phyloP scores from a whole-genome alignment of 108 stramenopile species.

The Pinguiococcus pyrenoidosus region DNA sequence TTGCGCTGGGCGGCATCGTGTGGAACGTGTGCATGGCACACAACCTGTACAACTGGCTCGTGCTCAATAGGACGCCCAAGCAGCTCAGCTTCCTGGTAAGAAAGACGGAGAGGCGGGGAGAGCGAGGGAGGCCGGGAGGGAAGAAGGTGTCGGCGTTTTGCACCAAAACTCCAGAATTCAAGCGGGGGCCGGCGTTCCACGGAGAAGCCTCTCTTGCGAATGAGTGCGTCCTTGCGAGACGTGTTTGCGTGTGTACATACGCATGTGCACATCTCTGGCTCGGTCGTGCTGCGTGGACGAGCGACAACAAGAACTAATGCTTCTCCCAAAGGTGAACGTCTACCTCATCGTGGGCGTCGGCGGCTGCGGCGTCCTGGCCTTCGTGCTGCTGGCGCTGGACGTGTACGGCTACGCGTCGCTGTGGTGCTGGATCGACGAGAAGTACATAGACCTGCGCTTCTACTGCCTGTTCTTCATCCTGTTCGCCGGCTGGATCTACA shows the following conservation, averaged over 20 bases:
- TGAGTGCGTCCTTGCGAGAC: no score
- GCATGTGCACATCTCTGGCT: no score
- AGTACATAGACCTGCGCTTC: neutral
- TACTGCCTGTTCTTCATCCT: slow-evolving; percentile 3
- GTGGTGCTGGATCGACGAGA: slow-evolving; percentile 9
- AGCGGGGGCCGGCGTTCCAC: no score
- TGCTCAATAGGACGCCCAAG: neutral
- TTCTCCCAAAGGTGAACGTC: neutral
- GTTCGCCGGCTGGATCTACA: neutral
- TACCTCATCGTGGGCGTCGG: neutral
- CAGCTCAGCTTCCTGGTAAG: no score
- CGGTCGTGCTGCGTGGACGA: no score
- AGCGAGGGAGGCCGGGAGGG: no score
- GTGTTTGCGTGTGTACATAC: no score
- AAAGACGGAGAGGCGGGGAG: no score
- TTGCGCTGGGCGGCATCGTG: neutral
- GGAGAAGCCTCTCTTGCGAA: no score
- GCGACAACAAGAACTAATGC: no score
- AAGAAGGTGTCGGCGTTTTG: no score
- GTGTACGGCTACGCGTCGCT: neutral
- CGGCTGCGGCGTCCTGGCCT: neutral
- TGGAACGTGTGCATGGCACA: slow-evolving; percentile 1
- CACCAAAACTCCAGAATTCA: no score
- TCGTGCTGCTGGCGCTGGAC: neutral
- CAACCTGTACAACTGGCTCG: slow-evolving; percentile 1